These are phyloP conservation scores for Hypoxylon rickii DNA, from an alignment of 495 filamentous ascomycete genomes.

Conservation along the genomic window DNA sequence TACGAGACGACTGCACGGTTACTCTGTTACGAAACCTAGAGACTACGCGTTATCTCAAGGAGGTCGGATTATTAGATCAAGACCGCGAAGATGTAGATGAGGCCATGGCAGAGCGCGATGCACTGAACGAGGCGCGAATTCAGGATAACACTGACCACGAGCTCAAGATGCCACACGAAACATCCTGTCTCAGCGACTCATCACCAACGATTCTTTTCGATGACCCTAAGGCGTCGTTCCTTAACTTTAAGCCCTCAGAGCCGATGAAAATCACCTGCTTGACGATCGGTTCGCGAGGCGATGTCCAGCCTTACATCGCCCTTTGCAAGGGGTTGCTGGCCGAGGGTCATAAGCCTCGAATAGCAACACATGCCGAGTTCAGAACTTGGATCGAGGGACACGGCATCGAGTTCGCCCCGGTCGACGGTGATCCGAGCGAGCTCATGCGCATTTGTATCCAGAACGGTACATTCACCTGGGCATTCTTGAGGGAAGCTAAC, in stretches of 20 bases:
- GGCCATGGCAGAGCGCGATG: conserved; percentile 80
- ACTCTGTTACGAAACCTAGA: conserved; percentile 79
- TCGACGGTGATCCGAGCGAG: conserved; percentile 91
- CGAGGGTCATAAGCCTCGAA: conserved; percentile 84
- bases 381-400: conserved; percentile 84
- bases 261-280: conserved; percentile 87
- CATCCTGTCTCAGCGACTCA: conserved; percentile 54
- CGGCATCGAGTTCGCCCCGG: conserved; percentile 87
- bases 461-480: conserved; percentile 95
- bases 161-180: conserved; percentile 58
- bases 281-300: conserved; percentile 93
- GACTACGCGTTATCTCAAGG: conserved; percentile 69
- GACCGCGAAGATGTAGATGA: conserved; percentile 73
- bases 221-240: conserved; percentile 85
- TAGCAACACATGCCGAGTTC: conserved; percentile 93
- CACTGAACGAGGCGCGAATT: conserved; percentile 76
- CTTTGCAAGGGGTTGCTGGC: conserved; percentile 87
- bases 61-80: conserved; percentile 70
- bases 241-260: conserved; percentile 90
- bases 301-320: conserved; percentile 97
- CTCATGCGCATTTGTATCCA: conserved; percentile 96
- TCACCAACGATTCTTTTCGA: conserved; percentile 83
- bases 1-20: conserved; percentile 85
- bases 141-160: conserved; percentile 64
- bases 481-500: conserved; percentile 86